Percentiles rank a stretch among this genome's conserved stretches.
phyloP scores from a whole-genome alignment of 2,329 filamentous ascomycete species.

The Cladophialophora chaetospira region DNA sequence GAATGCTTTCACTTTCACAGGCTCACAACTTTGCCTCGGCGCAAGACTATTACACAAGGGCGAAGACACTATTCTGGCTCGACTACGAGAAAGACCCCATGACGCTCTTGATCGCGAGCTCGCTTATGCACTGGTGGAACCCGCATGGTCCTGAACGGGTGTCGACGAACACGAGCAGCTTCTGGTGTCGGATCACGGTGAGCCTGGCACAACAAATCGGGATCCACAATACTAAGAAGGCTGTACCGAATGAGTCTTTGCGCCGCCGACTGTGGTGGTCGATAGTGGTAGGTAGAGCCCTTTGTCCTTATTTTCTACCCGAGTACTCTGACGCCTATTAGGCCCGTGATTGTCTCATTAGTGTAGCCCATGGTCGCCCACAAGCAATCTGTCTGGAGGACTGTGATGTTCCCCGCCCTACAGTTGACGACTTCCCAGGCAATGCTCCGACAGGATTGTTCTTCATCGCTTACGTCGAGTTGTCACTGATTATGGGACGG shows the following conservation, averaged over 20 bases:
- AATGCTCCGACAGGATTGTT: constrained; percentile 37
- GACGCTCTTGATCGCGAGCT: constrained; percentile 37
- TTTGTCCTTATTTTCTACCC: not conserved
- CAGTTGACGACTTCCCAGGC: constrained; percentile 40
- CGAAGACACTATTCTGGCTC: constrained; percentile 39
- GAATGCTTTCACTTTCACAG: constrained; percentile 40
- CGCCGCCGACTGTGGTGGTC: constrained; percentile 49
- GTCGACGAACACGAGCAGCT: constrained; percentile 47
- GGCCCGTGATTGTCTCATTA: constrained; percentile 46
- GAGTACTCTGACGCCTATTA: constrained; percentile 21
- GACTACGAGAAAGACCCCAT: constrained; percentile 39
- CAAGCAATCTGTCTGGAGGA: constrained; percentile 44
- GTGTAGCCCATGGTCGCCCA: constrained; percentile 46
- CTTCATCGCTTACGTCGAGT: constrained; percentile 45
- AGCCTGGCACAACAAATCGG: constrained; percentile 49
- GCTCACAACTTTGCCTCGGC: constrained; percentile 35
- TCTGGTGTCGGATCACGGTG: constrained; percentile 48
- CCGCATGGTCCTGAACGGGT: constrained; percentile 40
- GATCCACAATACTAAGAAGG: constrained; percentile 43
- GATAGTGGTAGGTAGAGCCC: constrained; percentile 38
- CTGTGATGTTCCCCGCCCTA: constrained; percentile 42
- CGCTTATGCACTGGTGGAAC: constrained; percentile 41
- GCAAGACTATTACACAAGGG: constrained; percentile 39
- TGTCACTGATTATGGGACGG: constrained; percentile 42
- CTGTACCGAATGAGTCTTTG: constrained; percentile 39